A percentile compares a stretch with the other conserved stretches of the same genome.
These are phyloP conservation scores for Umbilicus rupestris DNA, from an alignment of 164 flowering plant species.

Conservation along the genomic window DNA sequence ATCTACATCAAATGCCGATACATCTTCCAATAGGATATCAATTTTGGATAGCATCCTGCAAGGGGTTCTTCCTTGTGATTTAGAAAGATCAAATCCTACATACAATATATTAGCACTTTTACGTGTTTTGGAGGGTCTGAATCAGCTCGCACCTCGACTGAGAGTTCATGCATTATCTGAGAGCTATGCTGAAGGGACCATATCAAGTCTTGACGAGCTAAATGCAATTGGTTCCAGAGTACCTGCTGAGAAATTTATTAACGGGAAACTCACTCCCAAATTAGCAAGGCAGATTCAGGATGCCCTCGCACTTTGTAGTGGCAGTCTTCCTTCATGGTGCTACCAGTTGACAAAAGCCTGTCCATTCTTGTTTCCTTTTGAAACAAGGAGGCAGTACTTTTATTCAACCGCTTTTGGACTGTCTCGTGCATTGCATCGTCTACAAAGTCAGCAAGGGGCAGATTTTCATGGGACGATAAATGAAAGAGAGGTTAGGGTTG, in stretches of 20 bases:
- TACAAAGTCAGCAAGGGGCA: conserved; percentile 93
- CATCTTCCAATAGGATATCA: conserved; percentile 42
- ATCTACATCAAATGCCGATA: conserved; percentile 38
- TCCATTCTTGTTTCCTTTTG: conserved; percentile 94
- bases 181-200: conserved; percentile 59
- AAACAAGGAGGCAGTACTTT: conserved; percentile 86
- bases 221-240: conserved; percentile 45
- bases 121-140: conserved; percentile 82
- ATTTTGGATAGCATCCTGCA: conserved; percentile 85
- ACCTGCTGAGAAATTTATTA: conserved; percentile 63
- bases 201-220: conserved; percentile 43
- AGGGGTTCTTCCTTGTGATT: conserved; percentile 88
- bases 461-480: conserved; percentile 63
- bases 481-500: conserved; percentile 86
- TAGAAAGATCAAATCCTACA: conserved; percentile 81
- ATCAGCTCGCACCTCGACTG: conserved; percentile 78
- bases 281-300: conserved; percentile 93
- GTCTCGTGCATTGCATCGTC: conserved; percentile 83
- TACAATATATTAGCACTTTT: conserved; percentile 68
- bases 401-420: conserved; percentile 97
- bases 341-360: conserved; percentile 96
- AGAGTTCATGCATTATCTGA: conserved; percentile 55
- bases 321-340: conserved; percentile 98
- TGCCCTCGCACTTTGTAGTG: conserved; percentile 91
- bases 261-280: conserved; percentile 88